phyloP scores from a whole-genome alignment of 2,329 filamentous ascomycete species.

The Alternaria sp. region DNA sequence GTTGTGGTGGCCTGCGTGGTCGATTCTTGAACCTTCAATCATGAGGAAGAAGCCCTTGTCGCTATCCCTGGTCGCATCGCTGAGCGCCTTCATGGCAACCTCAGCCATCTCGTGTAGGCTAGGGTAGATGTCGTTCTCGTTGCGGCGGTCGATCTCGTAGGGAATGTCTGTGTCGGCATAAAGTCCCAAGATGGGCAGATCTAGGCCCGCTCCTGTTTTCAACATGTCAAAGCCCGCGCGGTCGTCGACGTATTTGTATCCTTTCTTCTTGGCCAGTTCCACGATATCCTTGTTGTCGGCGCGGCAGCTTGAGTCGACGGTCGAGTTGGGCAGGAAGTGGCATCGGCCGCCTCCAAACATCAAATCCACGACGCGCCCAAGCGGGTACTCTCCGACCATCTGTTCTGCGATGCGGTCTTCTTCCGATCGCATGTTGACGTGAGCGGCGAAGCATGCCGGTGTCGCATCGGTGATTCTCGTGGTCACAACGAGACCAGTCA shows the following conservation, averaged over 20 bases:
- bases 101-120: conserved; percentile 90
- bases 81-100: conserved; percentile 79
- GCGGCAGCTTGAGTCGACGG: conserved; percentile 76
- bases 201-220: conserved; percentile 67
- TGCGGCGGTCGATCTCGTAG: conserved; percentile 88
- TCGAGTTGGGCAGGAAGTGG: conserved; percentile 86
- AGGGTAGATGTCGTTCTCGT: conserved; percentile 80
- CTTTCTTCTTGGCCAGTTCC: conserved; percentile 74
- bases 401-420: conserved; percentile 93
- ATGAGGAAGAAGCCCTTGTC: conserved; percentile 98
- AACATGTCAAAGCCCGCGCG: conserved; percentile 78
- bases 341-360: conserved; percentile 93
- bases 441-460: conserved; percentile 90
- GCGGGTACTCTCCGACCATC: conserved; percentile 83
- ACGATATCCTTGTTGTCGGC: conserved; percentile 78
- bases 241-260: conserved; percentile 78
- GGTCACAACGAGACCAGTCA: conserved; percentile 92
- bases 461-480: conserved; percentile 96
- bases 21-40: conserved; percentile 96
- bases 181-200: conserved; percentile 84
- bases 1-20: conserved; percentile 79
- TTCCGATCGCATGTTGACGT: conserved; percentile 79
- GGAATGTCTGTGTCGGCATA: conserved; percentile 85
- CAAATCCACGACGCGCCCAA: conserved; percentile 87
- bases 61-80: conserved; percentile 78